Base-by-base conservation (phyloP, 148 eudicot species). In the Vaccinium corymbosum region DNA sequence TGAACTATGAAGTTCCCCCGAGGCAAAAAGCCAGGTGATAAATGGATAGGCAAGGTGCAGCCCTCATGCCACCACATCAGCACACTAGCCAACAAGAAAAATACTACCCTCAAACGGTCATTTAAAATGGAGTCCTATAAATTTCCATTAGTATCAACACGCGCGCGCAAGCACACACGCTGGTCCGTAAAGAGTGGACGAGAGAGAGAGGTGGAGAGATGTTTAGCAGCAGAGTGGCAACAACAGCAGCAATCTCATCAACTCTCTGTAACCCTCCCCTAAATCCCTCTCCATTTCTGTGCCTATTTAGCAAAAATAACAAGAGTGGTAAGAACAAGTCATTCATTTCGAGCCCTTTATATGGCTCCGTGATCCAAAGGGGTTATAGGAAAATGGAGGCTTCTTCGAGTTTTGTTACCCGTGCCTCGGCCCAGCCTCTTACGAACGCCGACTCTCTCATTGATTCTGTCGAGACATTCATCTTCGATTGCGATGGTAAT, bases 401-500 rank as follows among this genome's bases (percentile, higher is more conserved):
- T 32, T 8, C 87, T 73, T 78, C 91, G 70, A 76, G 64, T 46
- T 85, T 86, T 19, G 66, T 85, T n/a, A 53, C 87, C 19, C 88
- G 89, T 15, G 94, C 93, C 49, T 85, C 94, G 1, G 94, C 97
- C 5, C 88, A 89, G 81, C 87, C 89, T n/a, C 89, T 95, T 85
- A 82, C 85, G 87, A 86, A 92, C 59, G 90, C 98, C 38, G 95
- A 90, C 78, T 87, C 91, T 57, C 92, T 95, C 38, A 95, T 95
- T 68, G 93, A 91, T 73, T 95, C 97, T 6, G 98, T 95, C 57
- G 93, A 93, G 81, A 95, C 98, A 10, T 95, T 95, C 90, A 90
- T 95, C 86, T 94, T 95, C 68, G 98, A 95, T 77, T 93, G 98
- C 74, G 98, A 95, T 85, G 98, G 73, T 27, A 68, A 13, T 68